Evolutionary conservation across 2,329 filamentous ascomycete genomes (phyloP).

Genomic region (Dichotomopilus funicola): DNA sequence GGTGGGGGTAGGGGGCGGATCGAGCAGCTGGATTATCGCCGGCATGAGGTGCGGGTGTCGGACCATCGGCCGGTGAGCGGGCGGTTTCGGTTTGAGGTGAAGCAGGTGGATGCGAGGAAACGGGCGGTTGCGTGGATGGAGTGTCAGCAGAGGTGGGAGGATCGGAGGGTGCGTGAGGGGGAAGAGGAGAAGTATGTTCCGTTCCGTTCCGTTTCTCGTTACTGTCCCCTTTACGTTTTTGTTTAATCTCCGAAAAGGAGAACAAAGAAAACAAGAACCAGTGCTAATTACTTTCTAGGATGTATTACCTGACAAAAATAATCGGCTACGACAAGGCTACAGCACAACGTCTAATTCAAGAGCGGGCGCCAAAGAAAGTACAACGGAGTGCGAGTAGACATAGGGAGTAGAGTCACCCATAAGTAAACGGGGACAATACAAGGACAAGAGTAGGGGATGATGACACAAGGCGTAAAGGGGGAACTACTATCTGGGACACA

Average conservation of each 20-base stretch:
- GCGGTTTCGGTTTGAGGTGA: slow-evolving; percentile 73
- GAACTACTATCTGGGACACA: no score
- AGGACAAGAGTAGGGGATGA: no score
- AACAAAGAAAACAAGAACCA: no score
- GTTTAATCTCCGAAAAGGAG: background rate
- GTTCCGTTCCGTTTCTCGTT: background rate
- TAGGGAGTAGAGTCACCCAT: slow-evolving; percentile 12
- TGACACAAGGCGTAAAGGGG: background rate
- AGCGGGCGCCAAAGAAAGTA: slow-evolving; percentile 29
- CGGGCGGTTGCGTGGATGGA: slow-evolving; percentile 63
- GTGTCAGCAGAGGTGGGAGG: slow-evolving; percentile 68
- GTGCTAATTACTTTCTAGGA: slow-evolving; percentile 28
- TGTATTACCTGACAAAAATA: slow-evolving; percentile 44
- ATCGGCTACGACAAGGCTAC: slow-evolving; percentile 51
- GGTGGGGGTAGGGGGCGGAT: slow-evolving; percentile 55
- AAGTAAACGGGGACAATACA: no score
- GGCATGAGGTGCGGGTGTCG: slow-evolving; percentile 84
- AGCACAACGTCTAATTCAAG: slow-evolving; percentile 41
- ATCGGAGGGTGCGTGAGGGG: slow-evolving; percentile 61
- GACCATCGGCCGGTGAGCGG: slow-evolving; percentile 93
- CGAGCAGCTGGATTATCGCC: slow-evolving; percentile 77
- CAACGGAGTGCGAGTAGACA: slow-evolving; percentile 25
- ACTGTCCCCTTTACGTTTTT: background rate
- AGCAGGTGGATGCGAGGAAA: slow-evolving; percentile 65
- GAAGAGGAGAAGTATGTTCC: slow-evolving; percentile 68